Percentiles rank a stretch among this genome's conserved stretches.
Conservation (phyloP, 192 early-diverging fungal species). For the Mycoemilia scoparia region DNA sequence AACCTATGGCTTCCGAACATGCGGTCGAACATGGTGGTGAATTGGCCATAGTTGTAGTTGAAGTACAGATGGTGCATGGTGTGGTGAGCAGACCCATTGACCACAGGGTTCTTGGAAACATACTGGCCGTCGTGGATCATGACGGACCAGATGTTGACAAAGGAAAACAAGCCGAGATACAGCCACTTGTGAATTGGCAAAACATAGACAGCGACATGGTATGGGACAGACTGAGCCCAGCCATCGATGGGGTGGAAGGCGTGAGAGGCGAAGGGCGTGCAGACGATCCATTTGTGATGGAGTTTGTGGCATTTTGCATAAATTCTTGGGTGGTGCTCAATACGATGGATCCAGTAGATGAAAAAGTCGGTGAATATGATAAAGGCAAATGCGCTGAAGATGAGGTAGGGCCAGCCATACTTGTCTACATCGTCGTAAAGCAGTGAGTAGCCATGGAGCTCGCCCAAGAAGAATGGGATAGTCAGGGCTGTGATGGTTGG, state of each 20-base stretch:
- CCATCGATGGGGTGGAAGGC: constrained; percentile 95
- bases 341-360: constrained; percentile 95
- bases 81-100: constrained; percentile 90
- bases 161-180: constrained; percentile 69
- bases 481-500: constrained; percentile 69
- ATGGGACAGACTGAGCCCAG: constrained; percentile 86
- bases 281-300: constrained; percentile 81
- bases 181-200: constrained; percentile 82
- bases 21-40: constrained; percentile 88
- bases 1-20: constrained; percentile 47
- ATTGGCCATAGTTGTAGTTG: constrained; percentile 99
- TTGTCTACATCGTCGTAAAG: constrained; percentile 55
- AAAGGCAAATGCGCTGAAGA: constrained; percentile 48
- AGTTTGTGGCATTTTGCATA: constrained; percentile 82
- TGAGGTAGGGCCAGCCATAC: constrained; percentile 58
- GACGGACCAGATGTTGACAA: constrained; percentile 92
- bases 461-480: constrained; percentile 78
- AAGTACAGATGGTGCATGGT: constrained; percentile 97
- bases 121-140: constrained; percentile 93
- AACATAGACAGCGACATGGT: constrained; percentile 79
- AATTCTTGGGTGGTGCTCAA: constrained; percentile 71
- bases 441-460: constrained; percentile 73
- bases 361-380: constrained; percentile 84
- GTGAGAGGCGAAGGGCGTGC: constrained; percentile 85
- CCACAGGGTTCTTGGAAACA: constrained; percentile 38